phyloP scores from a whole-genome alignment of 1,139 yeast species.

The Trichomonascaceae sp. region DNA sequence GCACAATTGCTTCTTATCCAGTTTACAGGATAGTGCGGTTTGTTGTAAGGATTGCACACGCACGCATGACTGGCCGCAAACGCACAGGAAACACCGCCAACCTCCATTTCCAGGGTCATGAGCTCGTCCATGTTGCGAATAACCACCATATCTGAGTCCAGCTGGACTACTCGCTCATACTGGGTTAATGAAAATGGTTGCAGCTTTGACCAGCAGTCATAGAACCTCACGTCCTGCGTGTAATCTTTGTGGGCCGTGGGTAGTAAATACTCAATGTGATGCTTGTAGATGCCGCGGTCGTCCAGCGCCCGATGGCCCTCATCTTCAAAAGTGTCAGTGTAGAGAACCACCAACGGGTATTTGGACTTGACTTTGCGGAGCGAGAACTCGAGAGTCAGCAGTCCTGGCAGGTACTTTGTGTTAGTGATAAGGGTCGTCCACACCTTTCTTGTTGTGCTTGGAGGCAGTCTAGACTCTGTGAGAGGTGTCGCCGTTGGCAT shows the following conservation, averaged over 20 bases:
- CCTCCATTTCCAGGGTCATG: constrained; percentile 32
- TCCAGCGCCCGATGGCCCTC: constrained; percentile 31
- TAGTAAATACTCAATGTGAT: constrained; percentile 30
- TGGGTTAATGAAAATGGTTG: constrained; percentile 38
- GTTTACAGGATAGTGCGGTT: constrained; percentile 37
- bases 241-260: constrained; percentile 33
- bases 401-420: constrained; percentile 35
- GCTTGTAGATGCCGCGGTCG: constrained; percentile 29
- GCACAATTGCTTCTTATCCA: constrained; percentile 40
- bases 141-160: constrained; percentile 46
- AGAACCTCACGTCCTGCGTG: constrained; percentile 35
- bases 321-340: constrained; percentile 32
- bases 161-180: constrained; percentile 37
- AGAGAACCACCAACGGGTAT: constrained; percentile 38
- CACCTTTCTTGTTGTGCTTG: constrained; percentile 16
- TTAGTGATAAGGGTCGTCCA: constrained; percentile 46
- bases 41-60: constrained; percentile 41
- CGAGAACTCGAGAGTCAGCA: constrained; percentile 36
- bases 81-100: too few species aligned
- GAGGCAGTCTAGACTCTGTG: not conserved
- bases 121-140: constrained; percentile 43
- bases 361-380: constrained; percentile 29
- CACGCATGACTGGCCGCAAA: constrained; percentile 52
- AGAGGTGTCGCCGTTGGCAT: too few species aligned
- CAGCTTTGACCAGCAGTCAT: constrained; percentile 47